phyloP scores from a whole-genome alignment of 202 grass and related monocot species.

The Digitaria exilis region DNA sequence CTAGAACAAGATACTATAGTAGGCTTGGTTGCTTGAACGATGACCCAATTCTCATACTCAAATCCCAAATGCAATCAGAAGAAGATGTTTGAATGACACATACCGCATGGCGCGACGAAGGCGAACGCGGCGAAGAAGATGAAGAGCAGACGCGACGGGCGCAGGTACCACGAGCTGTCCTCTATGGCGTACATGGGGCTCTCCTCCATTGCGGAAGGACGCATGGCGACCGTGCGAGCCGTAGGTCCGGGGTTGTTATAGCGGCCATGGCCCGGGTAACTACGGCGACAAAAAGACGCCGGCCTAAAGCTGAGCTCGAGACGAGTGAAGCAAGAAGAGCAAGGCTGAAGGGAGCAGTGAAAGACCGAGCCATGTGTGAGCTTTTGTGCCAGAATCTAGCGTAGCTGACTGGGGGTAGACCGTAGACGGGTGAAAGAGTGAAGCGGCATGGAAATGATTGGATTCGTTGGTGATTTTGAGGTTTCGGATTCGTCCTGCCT shows the following conservation, averaged over 20 bases:
- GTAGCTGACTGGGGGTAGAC: neutral
- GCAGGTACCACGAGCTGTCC: neutral
- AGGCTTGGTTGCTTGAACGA: neutral
- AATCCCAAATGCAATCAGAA: no score
- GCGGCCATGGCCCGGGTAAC: conserved; percentile 23
- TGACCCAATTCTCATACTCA: neutral
- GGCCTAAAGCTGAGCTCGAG: neutral
- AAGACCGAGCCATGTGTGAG: neutral
- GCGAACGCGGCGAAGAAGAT: conserved; percentile 31
- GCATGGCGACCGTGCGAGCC: conserved; percentile 1
- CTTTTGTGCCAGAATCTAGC: neutral
- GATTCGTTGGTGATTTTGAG: conserved; percentile 45
- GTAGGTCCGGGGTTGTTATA: conserved; percentile 42
- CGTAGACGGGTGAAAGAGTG: no score
- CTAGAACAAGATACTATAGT: no score
- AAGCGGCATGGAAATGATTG: conserved; percentile 48
- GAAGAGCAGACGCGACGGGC: conserved; percentile 18
- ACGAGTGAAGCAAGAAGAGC: neutral
- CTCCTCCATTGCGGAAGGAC: conserved; percentile 33
- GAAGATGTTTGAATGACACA: neutral
- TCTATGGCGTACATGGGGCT: conserved; percentile 32
- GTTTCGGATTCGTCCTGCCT: conserved; percentile 36
- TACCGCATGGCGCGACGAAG: conserved; percentile 56
- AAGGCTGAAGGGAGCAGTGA: neutral
- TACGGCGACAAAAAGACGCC: neutral